Evolutionary conservation across 2,329 filamentous ascomycete genomes (phyloP).

Genomic region (Neonectria faginata): DNA sequence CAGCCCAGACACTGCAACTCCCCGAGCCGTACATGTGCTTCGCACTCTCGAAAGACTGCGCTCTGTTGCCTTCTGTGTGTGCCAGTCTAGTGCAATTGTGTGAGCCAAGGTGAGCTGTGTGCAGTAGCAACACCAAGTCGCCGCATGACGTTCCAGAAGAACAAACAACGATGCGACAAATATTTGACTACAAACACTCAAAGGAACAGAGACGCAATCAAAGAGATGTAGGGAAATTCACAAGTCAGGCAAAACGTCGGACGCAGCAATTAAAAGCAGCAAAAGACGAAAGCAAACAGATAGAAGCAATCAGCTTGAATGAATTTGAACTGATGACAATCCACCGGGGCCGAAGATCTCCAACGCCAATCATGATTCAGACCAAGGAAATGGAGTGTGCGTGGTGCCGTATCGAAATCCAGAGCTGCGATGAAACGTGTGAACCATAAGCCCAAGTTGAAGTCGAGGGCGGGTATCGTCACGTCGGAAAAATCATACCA

Average conservation of each 20-base stretch:
- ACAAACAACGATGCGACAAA: conserved; percentile 25
- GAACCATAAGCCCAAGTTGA: conserved; percentile 44
- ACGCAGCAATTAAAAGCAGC: conserved; percentile 41
- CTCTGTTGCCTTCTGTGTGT: not conserved
- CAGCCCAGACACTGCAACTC: conserved; percentile 12
- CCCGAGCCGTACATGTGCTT: conserved; percentile 10
- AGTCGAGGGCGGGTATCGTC: conserved; percentile 43
- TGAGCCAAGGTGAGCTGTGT: conserved; percentile 4
- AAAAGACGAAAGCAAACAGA: conserved; percentile 43
- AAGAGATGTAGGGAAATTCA: conserved; percentile 38
- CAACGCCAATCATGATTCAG: conserved; percentile 57
- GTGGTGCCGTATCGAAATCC: conserved; percentile 48
- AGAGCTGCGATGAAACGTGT: conserved; percentile 49
- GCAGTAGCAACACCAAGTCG: conserved; percentile 10
- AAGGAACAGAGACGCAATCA: conserved; percentile 28
- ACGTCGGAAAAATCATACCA: conserved; percentile 40
- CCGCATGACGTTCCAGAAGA: not conserved
- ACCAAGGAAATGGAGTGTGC: conserved; percentile 51
- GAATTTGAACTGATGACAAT: conserved; percentile 54
- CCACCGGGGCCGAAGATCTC: conserved; percentile 54
- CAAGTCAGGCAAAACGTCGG: conserved; percentile 36
- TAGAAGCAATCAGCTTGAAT: conserved; percentile 48
- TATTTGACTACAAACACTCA: conserved; percentile 38
- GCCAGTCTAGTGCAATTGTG: conserved; percentile 1
- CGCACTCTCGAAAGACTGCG: conserved; percentile 2